Base-by-base conservation (phyloP, 805 yeast genomes). In the Dipodascus geniculatus region DNA sequence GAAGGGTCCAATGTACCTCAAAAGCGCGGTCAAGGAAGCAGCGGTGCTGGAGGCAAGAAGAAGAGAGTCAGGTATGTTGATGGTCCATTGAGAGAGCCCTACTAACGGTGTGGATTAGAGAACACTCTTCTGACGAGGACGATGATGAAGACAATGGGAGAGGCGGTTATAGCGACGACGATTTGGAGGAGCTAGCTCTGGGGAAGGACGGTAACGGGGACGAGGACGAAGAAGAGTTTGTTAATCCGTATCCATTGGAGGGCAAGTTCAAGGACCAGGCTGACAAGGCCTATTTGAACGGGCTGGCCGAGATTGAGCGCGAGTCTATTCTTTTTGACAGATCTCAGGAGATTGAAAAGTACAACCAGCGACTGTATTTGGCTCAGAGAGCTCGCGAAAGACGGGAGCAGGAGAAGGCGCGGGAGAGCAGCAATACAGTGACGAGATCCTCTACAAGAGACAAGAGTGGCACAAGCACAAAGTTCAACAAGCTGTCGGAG, bases 251-350 rank as follows among this genome's bases (percentile, higher is more conserved):
- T 66, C 99, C 99, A 1, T 69, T 91, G 53, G 96, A 89, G 64
- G 96, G 96, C 4, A 88, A 87, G 63, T 93, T 83, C 72, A 86
- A 82, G 62, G 84, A 89, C 68, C 96, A 82, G 53, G 75, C 72
- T 6, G 99, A 93, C 69, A 78, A 87, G 56, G 80, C 71, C 1
- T 55, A 62, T 60, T 71, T 86, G 63, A 82, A 76, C 50, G 65
- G 74, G 0, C 77, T 93, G 82, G 95, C 91, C 54, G 99, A 93
- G 73, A 80, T 93, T 67, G 87, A 87, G 63, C 84, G 98, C 64
- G 99, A 93, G 72, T 83, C 85, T 61, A 80, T 89, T 54, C 76
- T 93, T 54, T 93, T 87, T 62, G 98, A 91, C 54, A 87, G 99
- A 69, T 80, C 87, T 6, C 96, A 89, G 69, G 95, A 87, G 57